Evolutionary conservation across 495 filamentous ascomycete genomes (phyloP).

Genomic region (Jackrogersella minutella): DNA sequence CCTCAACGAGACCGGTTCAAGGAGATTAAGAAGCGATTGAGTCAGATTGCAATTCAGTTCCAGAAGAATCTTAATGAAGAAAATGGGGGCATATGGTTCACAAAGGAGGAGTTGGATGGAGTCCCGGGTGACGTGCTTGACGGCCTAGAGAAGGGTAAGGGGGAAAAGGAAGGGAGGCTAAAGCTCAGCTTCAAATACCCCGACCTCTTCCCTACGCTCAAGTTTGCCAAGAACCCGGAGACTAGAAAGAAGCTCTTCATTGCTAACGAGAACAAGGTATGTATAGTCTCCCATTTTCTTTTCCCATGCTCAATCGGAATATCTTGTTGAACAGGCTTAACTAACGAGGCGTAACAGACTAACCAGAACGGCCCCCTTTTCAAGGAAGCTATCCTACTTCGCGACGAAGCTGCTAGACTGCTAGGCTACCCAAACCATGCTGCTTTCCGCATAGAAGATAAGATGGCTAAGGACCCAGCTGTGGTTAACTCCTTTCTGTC

Average conservation of each 20-base stretch:
- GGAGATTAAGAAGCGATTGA: conserved; percentile 70
- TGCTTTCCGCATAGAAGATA: conserved; percentile 88
- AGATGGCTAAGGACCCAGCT: conserved; percentile 95
- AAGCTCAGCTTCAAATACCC: conserved; percentile 69
- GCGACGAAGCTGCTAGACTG: conserved; percentile 91
- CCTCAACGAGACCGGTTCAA: conserved; percentile 67
- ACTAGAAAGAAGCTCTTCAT: conserved; percentile 64
- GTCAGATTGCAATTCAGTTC: conserved; percentile 63
- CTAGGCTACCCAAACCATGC: conserved; percentile 94
- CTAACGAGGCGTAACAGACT: conserved; percentile 54
- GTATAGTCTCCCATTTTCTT: not conserved
- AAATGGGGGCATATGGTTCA: conserved; percentile 67
- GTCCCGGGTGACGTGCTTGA: conserved; percentile 64
- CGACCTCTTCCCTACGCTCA: conserved; percentile 67
- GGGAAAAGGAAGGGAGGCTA: conserved; percentile 69
- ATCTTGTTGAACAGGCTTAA: not conserved
- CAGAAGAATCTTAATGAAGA: conserved; percentile 70
- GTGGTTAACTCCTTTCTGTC: conserved; percentile 85
- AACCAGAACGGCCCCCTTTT: conserved; percentile 88
- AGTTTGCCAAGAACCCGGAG: conserved; percentile 64
- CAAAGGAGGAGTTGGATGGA: conserved; percentile 64
- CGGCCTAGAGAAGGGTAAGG: conserved; percentile 73
- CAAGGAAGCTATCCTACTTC: conserved; percentile 82
- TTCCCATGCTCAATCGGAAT: not conserved
- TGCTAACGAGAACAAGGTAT: conserved; percentile 66